Evolutionary conservation across 371 early-diverging fungal species (phyloP), one percentile per base, ranked within the genome.

Genomic region (Zopfochytrium polystomum): DNA sequence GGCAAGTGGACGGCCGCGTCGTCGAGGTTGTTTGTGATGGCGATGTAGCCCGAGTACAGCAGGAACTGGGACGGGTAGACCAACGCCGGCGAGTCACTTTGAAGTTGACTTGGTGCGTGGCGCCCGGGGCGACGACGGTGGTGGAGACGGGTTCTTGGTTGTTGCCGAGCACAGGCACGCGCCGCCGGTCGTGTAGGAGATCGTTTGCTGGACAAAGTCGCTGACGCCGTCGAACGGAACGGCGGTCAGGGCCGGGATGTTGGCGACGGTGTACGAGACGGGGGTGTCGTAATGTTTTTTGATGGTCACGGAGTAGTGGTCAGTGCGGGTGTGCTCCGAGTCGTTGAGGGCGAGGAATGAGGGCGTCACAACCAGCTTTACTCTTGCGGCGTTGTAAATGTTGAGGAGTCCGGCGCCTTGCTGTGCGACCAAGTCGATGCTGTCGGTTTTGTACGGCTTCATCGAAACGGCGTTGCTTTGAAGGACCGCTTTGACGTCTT

Each of bases 351-450:
- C 80, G 45, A 72, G 34, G 35, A 45, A 20, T 9, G 85, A 77
- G 92, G 92, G 0, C n/a, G 60, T 33, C 25, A 89, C 70, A 3
- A 68, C 25, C 0, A 80, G 77, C 31, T 77, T 74, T 2, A 85
- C 57, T 9, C 42, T 60, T 51, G 89, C 53, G 3, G 90, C 84
- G 44, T 77, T 66, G 59, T 77, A 75, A n/a, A 81, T 72, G 71
- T 90, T 79, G 47, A 92, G 74, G 11, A 90, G 66, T 18, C 92
- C 92, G 33, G 84, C 76, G 3, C 92, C 92, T 66, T 89, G 87
- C 53, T 73, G 74, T 46, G 81, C 80, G 3, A 79, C 76, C 0
- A 81, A 76, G 20, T 80, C 73, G 34, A 52, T 34, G 25, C 69
- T 55, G 31, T 64, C 58, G 55, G 74, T 66, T 1, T 68, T 43